phyloP scores from a whole-genome alignment of 2,329 filamentous ascomycete genomes.

The Alternaria alternata region DNA sequence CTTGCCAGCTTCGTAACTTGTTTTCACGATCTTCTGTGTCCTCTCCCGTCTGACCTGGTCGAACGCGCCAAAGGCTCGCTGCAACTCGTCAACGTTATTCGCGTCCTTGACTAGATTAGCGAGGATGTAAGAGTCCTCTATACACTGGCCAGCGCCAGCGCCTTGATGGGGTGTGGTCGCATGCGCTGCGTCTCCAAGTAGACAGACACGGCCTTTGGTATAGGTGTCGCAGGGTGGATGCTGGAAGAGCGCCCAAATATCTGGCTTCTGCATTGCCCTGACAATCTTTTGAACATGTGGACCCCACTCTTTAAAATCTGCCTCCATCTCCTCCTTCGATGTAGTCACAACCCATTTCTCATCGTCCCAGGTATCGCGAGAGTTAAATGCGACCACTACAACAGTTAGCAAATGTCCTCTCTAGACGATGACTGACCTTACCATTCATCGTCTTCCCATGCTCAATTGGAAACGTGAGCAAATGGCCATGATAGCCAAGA shows the following conservation, averaged over 20 bases:
- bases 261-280: constrained; percentile 57
- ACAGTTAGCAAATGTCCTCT: constrained; percentile 10
- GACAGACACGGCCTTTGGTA: constrained; percentile 54
- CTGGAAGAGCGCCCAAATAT: constrained; percentile 67
- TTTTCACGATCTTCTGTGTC: constrained; percentile 39
- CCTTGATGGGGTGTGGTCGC: constrained; percentile 64
- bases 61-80: constrained; percentile 43
- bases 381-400: constrained; percentile 48
- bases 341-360: constrained; percentile 46
- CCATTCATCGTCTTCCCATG: constrained; percentile 65
- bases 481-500: constrained; percentile 66
- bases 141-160: constrained; percentile 64
- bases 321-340: constrained; percentile 44
- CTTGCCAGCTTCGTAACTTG: constrained; percentile 42
- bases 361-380: constrained; percentile 43
- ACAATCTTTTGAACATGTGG: constrained; percentile 42
- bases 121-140: constrained; percentile 61
- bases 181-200: constrained; percentile 67
- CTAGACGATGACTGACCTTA: constrained; percentile 14
- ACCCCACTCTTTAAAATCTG: constrained; percentile 43
- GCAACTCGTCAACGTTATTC: constrained; percentile 38
- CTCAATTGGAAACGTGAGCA: constrained; percentile 70
- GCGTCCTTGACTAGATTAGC: constrained; percentile 41
- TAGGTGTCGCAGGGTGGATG: constrained; percentile 59
- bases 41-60: constrained; percentile 40